Conservation (phyloP, 371 early-diverging fungal species). For the Batrachochytrium dendrobatidis region DNA sequence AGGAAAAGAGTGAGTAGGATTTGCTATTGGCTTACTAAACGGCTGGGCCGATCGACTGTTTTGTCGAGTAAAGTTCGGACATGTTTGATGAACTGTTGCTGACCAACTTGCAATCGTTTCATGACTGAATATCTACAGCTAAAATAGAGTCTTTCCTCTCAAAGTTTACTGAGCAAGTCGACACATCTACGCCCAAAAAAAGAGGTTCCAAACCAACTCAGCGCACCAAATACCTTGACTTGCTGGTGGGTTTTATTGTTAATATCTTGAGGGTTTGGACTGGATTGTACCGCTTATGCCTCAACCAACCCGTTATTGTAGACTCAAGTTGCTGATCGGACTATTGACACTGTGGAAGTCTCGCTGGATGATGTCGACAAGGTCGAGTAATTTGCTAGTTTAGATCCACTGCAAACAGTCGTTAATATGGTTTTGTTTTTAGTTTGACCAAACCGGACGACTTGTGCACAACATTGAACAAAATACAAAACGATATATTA, state of each 20-base stretch:
- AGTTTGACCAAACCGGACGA: constrained; percentile 27
- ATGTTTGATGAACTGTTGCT: too few relatives aligned
- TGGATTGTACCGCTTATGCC: not conserved
- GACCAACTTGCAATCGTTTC: too few relatives aligned
- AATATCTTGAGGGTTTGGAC: not conserved
- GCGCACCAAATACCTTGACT: not conserved
- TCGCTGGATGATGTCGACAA: constrained; percentile 32
- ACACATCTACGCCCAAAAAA: not conserved
- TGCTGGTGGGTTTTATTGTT: not conserved
- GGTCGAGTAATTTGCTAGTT: constrained; percentile 10
- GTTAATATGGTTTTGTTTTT: not conserved
- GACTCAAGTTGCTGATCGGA: constrained; percentile 24
- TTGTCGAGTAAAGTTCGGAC: too few relatives aligned
- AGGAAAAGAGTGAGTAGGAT: too few relatives aligned
- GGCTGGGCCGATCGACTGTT: too few relatives aligned
- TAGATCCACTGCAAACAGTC: not conserved
- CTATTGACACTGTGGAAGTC: constrained; percentile 16
- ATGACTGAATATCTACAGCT: too few relatives aligned
- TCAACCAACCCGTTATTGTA: constrained; percentile 5
- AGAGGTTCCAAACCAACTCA: not conserved
- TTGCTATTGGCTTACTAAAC: too few relatives aligned
- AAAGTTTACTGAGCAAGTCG: constrained; percentile 11
- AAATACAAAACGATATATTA: constrained; percentile 81
- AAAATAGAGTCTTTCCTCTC: constrained; percentile 4
- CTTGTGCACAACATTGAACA: constrained; percentile 52